These are phyloP conservation scores for Massarina eburnea DNA, from an alignment of 2,329 filamentous ascomycete genomes.

Conservation along the genomic window DNA sequence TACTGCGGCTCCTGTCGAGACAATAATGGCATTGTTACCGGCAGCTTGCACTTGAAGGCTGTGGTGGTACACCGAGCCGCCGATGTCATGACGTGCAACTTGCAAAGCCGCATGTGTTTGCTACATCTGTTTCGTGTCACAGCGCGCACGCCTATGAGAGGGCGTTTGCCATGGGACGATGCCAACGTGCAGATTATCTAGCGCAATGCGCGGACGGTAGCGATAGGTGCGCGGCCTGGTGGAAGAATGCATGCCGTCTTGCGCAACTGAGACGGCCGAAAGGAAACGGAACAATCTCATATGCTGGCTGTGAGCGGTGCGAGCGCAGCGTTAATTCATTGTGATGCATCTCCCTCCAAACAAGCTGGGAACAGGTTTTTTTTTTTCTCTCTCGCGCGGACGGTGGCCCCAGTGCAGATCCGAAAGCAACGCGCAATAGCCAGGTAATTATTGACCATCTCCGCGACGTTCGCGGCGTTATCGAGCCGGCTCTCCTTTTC, in stretches of 20 bases:
- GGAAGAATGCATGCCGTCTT: slow-evolving; percentile 11
- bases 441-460: slow-evolving; percentile 3
- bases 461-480: slow-evolving; percentile 18
- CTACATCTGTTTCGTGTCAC: slow-evolving; percentile 22
- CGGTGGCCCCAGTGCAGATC: slow-evolving; percentile 3
- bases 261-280: slow-evolving; percentile 21
- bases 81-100: slow-evolving; percentile 14
- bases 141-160: slow-evolving; percentile 22
- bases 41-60: not conserved
- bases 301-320: no score
- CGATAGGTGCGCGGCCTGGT: slow-evolving; percentile 16
- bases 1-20: slow-evolving; percentile 14
- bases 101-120: slow-evolving; percentile 8
- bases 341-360: slow-evolving; percentile 15
- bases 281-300: slow-evolving; percentile 31
- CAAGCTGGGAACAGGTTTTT: slow-evolving; percentile 18
- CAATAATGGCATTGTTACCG: not conserved
- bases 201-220: slow-evolving; percentile 3
- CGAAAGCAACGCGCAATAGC: slow-evolving; percentile 16
- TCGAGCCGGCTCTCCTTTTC: slow-evolving; percentile 23
- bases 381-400: not conserved
- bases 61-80: slow-evolving; percentile 6
- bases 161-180: slow-evolving; percentile 16
- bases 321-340: slow-evolving; percentile 12
- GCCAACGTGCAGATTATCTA: slow-evolving; percentile 21